Evolutionary conservation across 495 filamentous ascomycete genomes (phyloP), one percentile per base, ranked within the genome.

Genomic region (Penicillium alfredii): DNA sequence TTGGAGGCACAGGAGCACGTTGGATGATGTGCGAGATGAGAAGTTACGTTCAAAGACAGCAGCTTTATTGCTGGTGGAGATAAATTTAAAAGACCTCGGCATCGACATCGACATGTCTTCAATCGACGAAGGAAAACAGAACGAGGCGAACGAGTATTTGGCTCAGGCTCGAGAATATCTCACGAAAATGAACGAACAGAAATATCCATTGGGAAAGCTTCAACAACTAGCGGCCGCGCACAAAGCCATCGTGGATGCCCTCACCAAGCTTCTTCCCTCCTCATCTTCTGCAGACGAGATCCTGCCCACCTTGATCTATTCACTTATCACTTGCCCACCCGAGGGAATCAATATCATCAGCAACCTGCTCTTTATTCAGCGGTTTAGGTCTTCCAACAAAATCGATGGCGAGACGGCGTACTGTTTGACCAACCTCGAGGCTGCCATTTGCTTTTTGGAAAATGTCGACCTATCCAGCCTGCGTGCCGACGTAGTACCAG

Each of bases 251-350:
- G 92, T 99, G 26, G 89, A 96, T 63, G 83, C 86, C 1, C 67
- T 95, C 14, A 78, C 80, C 29, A 65, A 76, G 42, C 52, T 83
- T 51, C 80, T 69, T 55, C 84, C 88, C 30, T 86, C 93, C 8
- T 88, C 90, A 2, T 95, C 92, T 0, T 96, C 89, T 5, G 92
- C 92, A 1, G 92, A 99, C 51, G 90, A 94, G 58, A 89, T 99
- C 34, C 78, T 99, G 47, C 92, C 92, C 0, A 94, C 93, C 45
- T 71, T 99, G 31, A 99, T 99, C 37, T 97, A 92, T 57, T 84
- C 87, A 1, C 74, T 99, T 27, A 88, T 97, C 55, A 93, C 87
- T 4, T 87, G 86, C 15, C 85, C 87, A 6, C 82, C 88, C 0
- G 83, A 90, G 58, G 82, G 80, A 16, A 82, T 96, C 35, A 86